A percentile compares a stretch with the other conserved stretches of the same genome.
phyloP scores from a whole-genome alignment of 768 basidiomycete genomes.

The Lentinus tigrinus region DNA sequence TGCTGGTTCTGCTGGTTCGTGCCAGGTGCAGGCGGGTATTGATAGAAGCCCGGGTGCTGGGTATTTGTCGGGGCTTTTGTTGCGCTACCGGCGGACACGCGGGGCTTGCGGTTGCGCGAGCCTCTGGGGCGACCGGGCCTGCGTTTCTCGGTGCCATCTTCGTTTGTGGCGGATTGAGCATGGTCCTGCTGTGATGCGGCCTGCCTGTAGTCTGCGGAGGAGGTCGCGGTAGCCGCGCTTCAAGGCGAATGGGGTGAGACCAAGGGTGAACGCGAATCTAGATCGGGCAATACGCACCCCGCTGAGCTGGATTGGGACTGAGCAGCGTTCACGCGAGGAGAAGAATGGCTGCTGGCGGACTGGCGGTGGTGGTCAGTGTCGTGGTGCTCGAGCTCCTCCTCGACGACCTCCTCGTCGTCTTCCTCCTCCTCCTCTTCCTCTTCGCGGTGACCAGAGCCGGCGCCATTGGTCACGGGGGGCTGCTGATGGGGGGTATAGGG shows the following conservation, averaged over 20 bases:
- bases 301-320: constrained; percentile 24
- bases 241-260: constrained; percentile 13
- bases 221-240: constrained; percentile 26
- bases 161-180: constrained; percentile 24
- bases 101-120: constrained; percentile 67
- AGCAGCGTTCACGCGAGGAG: constrained; percentile 24
- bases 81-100: constrained; percentile 30
- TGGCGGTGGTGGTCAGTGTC: constrained; percentile 22
- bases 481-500: constrained; percentile 31
- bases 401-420: constrained; percentile 73
- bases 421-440: constrained; percentile 69
- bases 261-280: constrained; percentile 16
- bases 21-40: constrained; percentile 43
- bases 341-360: constrained; percentile 31
- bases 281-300: constrained; percentile 29
- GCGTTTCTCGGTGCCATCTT: constrained; percentile 54
- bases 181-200: constrained; percentile 27
- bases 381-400: constrained; percentile 55
- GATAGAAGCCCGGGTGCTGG: constrained; percentile 39
- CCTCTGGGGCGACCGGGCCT: constrained; percentile 79
- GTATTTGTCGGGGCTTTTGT: constrained; percentile 30
- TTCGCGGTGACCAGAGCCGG: constrained; percentile 30
- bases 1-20: constrained; percentile 65
- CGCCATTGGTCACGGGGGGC: constrained; percentile 27
- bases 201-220: constrained; percentile 22